Percentiles rank a stretch among this genome's conserved stretches.
Conservation (phyloP, 2,329 filamentous ascomycete species). For the Westerdykella sp. region DNA sequence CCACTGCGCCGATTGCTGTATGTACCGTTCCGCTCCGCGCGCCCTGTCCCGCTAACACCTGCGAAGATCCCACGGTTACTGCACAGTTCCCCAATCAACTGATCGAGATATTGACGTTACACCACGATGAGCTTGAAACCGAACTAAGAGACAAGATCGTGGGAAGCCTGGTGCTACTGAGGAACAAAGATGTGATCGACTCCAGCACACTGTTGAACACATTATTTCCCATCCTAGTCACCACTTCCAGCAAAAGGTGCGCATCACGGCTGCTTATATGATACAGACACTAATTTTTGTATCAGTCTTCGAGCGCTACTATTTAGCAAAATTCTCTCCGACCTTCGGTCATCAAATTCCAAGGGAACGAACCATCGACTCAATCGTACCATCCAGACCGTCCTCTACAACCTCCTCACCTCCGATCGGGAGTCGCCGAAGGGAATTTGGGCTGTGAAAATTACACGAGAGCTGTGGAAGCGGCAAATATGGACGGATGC, state of each 20-base stretch:
- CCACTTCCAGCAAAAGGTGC: slow-evolving; percentile 72
- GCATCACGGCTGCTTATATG: neutral
- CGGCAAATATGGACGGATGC: slow-evolving; percentile 93
- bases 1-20: slow-evolving; percentile 81
- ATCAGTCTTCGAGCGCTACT: slow-evolving; percentile 67
- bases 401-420: slow-evolving; percentile 84
- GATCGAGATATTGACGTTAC: slow-evolving; percentile 69
- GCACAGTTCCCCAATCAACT: slow-evolving; percentile 72
- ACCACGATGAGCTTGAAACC: slow-evolving; percentile 75
- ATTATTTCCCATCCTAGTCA: slow-evolving; percentile 86
- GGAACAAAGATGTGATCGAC: slow-evolving; percentile 88
- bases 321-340: slow-evolving; percentile 86
- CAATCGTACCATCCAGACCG: slow-evolving; percentile 87
- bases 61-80: slow-evolving; percentile 63
- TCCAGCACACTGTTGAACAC: slow-evolving; percentile 71
- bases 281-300: neutral
- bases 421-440: slow-evolving; percentile 79
- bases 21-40: neutral
- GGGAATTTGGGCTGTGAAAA: slow-evolving; percentile 90
- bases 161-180: slow-evolving; percentile 76
- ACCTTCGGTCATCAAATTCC: slow-evolving; percentile 79
- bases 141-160: slow-evolving; percentile 94
- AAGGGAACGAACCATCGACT: slow-evolving; percentile 87
- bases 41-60: neutral
- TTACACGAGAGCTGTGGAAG: slow-evolving; percentile 94